These are phyloP conservation scores for Fusarium pseudonygamai DNA, from an alignment of 2,329 filamentous ascomycete genomes.

Conservation along the genomic window DNA sequence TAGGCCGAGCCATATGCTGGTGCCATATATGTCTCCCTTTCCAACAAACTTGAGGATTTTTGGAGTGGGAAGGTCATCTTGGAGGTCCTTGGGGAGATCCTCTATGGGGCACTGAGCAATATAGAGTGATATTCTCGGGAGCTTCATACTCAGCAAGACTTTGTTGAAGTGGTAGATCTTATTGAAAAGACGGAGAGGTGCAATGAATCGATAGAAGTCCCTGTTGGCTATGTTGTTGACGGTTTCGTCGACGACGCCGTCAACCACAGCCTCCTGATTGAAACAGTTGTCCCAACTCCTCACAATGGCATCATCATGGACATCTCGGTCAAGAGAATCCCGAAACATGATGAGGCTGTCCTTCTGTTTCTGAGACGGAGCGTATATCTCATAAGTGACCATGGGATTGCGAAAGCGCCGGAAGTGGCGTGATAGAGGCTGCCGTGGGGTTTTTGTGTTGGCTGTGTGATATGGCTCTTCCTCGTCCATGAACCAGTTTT, in stretches of 20 bases:
- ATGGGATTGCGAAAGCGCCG: slow-evolving; percentile 43
- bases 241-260: background rate
- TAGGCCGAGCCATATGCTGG: slow-evolving; percentile 88
- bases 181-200: slow-evolving; percentile 72
- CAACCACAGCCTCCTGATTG: background rate
- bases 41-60: slow-evolving; percentile 69
- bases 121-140: slow-evolving; percentile 67
- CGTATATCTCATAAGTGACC: slow-evolving; percentile 54
- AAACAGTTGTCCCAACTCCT: slow-evolving; percentile 45
- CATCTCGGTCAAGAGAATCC: slow-evolving; percentile 40
- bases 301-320: slow-evolving; percentile 45
- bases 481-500: slow-evolving; percentile 65
- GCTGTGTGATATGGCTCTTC: slow-evolving; percentile 9
- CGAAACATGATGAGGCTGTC: slow-evolving; percentile 41
- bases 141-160: slow-evolving; percentile 14
- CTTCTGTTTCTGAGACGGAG: slow-evolving; percentile 24
- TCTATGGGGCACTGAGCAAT: slow-evolving; percentile 82
- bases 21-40: slow-evolving; percentile 85
- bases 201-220: slow-evolving; percentile 65
- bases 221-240: slow-evolving; percentile 24
- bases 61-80: slow-evolving; percentile 74
- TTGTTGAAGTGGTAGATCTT: slow-evolving; percentile 62
- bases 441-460: background rate
- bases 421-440: slow-evolving; percentile 43
- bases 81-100: slow-evolving; percentile 71